These are phyloP conservation scores for Fragaria iinumae DNA, from an alignment of 306 rosid species.

Conservation along the genomic window DNA sequence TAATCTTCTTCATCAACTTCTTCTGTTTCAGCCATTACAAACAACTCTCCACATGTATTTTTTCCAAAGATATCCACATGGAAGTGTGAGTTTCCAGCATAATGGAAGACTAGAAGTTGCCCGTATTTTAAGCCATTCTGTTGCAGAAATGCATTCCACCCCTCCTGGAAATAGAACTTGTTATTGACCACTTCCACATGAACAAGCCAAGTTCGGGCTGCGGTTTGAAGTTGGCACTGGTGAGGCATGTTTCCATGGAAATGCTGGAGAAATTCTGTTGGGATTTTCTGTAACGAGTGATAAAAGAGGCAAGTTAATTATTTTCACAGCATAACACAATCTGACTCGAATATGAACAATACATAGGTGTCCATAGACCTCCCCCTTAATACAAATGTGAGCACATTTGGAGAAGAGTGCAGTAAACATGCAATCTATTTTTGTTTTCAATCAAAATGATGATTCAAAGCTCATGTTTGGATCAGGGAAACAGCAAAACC, in stretches of 20 bases:
- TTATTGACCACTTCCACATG: background rate
- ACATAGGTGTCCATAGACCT: background rate
- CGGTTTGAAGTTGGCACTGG: background rate
- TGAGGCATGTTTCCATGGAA: background rate
- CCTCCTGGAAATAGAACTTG: conserved; percentile 4
- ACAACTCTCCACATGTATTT: conserved; percentile 2
- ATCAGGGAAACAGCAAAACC: background rate
- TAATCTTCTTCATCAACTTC: too few species aligned
- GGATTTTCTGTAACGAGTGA: conserved; percentile 1
- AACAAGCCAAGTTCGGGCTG: background rate
- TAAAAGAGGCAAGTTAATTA: background rate
- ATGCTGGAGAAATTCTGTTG: background rate
- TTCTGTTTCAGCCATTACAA: background rate
- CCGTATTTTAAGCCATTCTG: conserved; percentile 12
- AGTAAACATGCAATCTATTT: background rate
- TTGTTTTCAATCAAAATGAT: background rate
- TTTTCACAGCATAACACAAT: background rate
- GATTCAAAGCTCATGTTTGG: background rate
- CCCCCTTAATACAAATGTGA: background rate
- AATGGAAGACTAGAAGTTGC: conserved; percentile 26
- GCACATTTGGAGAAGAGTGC: background rate
- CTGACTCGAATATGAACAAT: background rate
- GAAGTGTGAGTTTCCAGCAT: conserved; percentile 17
- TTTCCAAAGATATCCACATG: conserved; percentile 25
- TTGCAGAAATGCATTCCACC: conserved; percentile 9